phyloP scores from a whole-genome alignment of 1,139 yeast genomes.

The Pichia sp. region DNA sequence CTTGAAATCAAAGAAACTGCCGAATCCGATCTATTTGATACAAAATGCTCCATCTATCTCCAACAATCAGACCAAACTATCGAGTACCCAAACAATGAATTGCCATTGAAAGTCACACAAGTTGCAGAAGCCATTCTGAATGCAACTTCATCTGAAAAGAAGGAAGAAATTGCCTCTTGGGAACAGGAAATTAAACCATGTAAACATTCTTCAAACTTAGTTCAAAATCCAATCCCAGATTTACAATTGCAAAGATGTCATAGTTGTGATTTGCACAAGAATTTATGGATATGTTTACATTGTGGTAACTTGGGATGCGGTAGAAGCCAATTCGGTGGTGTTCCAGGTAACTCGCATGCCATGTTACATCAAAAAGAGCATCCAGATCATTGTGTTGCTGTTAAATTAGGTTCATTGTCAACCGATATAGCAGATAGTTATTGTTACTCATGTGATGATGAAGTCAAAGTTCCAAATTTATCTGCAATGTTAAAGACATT shows the following conservation, averaged over 20 bases:
- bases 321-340: constrained; percentile 88
- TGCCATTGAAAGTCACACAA: constrained; percentile 24
- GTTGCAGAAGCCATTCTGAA: constrained; percentile 50
- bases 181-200: constrained; percentile 84
- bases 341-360: constrained; percentile 92
- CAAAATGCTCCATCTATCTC: constrained; percentile 46
- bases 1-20: constrained; percentile 69
- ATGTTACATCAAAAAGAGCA: constrained; percentile 57
- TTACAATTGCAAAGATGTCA: constrained; percentile 51
- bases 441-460: constrained; percentile 89
- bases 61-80: constrained; percentile 31
- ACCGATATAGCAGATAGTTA: constrained; percentile 74
- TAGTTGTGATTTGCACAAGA: constrained; percentile 68
- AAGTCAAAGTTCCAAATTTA: constrained; percentile 70
- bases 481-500: constrained; percentile 49
- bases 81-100: constrained; percentile 20
- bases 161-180: constrained; percentile 87
- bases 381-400: constrained; percentile 75
- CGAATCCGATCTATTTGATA: constrained; percentile 69
- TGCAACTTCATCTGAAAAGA: constrained; percentile 64
- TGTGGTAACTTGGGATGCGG: constrained; percentile 96
- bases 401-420: constrained; percentile 86
- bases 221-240: constrained; percentile 36
- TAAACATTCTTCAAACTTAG: constrained; percentile 60
- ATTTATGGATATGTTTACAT: constrained; percentile 87